Base-by-base conservation (phyloP, 495 filamentous ascomycete species). In the Podospora conica region DNA sequence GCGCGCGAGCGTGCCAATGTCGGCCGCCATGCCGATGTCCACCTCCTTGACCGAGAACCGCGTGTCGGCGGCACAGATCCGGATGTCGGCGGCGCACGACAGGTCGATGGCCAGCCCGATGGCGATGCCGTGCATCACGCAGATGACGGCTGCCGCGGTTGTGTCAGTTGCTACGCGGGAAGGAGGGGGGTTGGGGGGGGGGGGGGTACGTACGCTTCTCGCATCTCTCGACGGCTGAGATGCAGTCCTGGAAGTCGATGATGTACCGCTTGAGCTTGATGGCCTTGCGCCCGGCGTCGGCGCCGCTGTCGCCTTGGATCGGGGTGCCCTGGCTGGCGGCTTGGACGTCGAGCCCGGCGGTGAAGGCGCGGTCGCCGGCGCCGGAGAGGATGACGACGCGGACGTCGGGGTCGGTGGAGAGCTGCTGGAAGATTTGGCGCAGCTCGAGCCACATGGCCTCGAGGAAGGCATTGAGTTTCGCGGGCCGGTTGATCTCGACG, bases 361-460 rank as follows among this genome's bases (percentile, higher is more conserved):
- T 93, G 82, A 97, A 98, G 12, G 91, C 93, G 56, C 86, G 85
- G 28, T 90, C 86, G 48, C 95, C 96, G 55, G 89, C 88, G 57
- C 91, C 92, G 40, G 89, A 90, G 69, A 98, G 84, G 66, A 98
- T 80, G 55, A 98, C 85, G 60, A 84, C 87, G 54, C 94, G 91
- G 58, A 96, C 85, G 48, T 85, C 79, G 1, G 91, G 81, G 75
- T 91, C 87, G 64, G 77, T 67, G 27, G 91, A 96, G 66, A 98
- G 87, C 56, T 83, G 78, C 65, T 79, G 74, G 81, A 98, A 96
- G 74, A 97, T 78, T 9, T 74, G 70, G 62, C 85, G 81, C 63
- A 97, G 77, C 80, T 96, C 91, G 55, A 88, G 79, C 93, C 94
- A 98, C 92, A 97, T 97, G 55, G 88, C 81, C 78, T 93, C 88